A percentile compares a stretch with the other conserved stretches of the same genome.
Evolutionary conservation across 2,329 filamentous ascomycete genomes (phyloP).

Genomic region (Trichoderma sp.): DNA sequence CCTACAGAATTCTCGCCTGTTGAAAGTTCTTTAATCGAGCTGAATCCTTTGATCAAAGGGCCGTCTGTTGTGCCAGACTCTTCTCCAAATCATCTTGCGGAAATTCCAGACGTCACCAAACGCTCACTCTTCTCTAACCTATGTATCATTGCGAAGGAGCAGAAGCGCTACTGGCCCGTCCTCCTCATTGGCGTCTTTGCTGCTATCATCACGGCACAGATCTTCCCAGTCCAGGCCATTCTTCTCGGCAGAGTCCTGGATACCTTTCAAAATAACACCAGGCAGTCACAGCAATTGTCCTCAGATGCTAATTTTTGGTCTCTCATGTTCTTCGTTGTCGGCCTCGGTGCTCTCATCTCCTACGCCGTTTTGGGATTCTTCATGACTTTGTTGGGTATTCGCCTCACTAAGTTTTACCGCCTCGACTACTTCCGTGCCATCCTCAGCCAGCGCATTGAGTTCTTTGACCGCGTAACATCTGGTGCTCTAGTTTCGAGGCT

Average conservation of each 20-base stretch:
- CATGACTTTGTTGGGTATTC: neutral
- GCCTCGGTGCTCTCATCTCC: neutral
- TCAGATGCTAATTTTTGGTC: neutral
- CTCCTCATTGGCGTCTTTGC: neutral
- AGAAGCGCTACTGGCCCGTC: neutral
- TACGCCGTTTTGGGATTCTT: neutral
- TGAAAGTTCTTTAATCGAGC: neutral
- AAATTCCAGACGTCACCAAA: neutral
- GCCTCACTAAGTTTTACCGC: neutral
- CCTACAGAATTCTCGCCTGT: neutral
- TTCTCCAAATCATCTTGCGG: neutral
- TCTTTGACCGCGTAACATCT: neutral
- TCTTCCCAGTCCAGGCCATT: neutral
- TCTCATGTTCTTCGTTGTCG: neutral
- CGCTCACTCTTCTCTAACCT: neutral
- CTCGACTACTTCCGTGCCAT: neutral
- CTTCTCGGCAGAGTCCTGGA: neutral
- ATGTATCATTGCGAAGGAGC: neutral
- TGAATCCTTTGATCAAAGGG: neutral
- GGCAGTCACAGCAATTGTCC: neutral
- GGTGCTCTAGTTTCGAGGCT: neutral
- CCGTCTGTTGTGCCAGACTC: neutral
- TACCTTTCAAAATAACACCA: neutral
- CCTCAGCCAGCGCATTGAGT: neutral
- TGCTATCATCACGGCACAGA: neutral